Evolutionary conservation across 208 protist genomes (phyloP).

Genomic region (Crithidia brevicula): DNA sequence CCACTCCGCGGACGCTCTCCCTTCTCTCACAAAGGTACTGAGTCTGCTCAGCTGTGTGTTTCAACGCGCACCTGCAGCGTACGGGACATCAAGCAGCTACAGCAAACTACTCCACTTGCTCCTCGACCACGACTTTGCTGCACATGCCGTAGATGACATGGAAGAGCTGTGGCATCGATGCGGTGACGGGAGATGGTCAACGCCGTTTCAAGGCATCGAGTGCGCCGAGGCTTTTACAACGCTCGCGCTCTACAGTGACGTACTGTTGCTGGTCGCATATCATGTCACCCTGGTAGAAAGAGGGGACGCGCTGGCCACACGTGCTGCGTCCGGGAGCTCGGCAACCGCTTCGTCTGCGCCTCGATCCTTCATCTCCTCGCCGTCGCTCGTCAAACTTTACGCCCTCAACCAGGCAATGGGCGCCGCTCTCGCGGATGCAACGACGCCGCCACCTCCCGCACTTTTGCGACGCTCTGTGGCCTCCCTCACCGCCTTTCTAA

Average conservation of each 20-base stretch:
- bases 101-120: conserved; percentile 16
- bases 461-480: conserved; percentile 16
- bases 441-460: background rate
- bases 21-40: background rate
- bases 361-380: background rate
- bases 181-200: too few species aligned
- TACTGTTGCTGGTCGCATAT: conserved; percentile 21
- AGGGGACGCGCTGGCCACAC: background rate
- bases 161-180: conserved; percentile 19
- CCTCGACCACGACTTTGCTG: conserved; percentile 15
- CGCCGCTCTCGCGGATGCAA: background rate
- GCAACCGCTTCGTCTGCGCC: background rate
- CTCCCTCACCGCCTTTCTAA: conserved; percentile 30
- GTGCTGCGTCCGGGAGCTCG: background rate
- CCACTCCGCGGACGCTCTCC: background rate
- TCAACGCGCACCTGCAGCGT: conserved; percentile 10
- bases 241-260: conserved; percentile 32
- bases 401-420: conserved; percentile 27
- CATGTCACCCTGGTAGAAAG: background rate
- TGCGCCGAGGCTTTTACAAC: background rate
- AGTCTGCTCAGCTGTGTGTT: conserved; percentile 7
- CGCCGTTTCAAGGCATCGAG: too few species aligned
- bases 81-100: conserved; percentile 6
- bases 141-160: conserved; percentile 9
- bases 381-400: conserved; percentile 19